Evolutionary conservation across 139 green algal genomes (phyloP).

Genomic region (Chlorella sp.): DNA sequence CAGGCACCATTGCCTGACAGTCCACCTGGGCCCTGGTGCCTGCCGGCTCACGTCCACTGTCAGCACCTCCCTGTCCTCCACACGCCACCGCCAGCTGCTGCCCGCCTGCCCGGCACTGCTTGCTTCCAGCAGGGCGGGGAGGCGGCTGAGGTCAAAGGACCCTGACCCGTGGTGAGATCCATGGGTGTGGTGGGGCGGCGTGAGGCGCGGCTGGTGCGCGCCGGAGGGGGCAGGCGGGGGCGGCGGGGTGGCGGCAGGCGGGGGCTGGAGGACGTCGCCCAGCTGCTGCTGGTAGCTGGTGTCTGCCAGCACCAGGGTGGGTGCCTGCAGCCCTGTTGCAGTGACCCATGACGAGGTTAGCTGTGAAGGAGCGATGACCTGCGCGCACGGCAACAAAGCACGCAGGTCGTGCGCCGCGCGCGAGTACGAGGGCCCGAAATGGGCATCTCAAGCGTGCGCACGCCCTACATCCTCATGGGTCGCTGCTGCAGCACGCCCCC

Average conservation of each 20-base stretch:
- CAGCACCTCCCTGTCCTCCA: background rate
- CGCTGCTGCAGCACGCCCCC: background rate
- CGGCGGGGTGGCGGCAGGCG: no score
- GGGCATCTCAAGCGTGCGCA: background rate
- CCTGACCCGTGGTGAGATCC: no score
- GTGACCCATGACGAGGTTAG: background rate
- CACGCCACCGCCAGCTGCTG: background rate
- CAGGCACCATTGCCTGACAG: conserved; percentile 23
- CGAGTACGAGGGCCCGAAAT: background rate
- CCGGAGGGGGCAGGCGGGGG: no score
- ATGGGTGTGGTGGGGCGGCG: no score
- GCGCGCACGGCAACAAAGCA: background rate
- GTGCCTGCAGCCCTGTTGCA: background rate
- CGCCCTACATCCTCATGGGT: no score
- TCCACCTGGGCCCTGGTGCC: conserved; percentile 20
- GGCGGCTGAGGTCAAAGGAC: background rate
- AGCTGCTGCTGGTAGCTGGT: background rate
- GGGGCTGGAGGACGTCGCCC: background rate
- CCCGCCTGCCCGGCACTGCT: no score
- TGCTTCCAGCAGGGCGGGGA: background rate
- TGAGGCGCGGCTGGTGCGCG: no score
- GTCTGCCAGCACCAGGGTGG: background rate
- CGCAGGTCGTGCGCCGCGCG: no score
- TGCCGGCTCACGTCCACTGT: conserved; percentile 26
- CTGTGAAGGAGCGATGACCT: background rate